These are phyloP conservation scores for Solanum stenotomum DNA, from an alignment of 257 asterid genomes.

Conservation along the genomic window DNA sequence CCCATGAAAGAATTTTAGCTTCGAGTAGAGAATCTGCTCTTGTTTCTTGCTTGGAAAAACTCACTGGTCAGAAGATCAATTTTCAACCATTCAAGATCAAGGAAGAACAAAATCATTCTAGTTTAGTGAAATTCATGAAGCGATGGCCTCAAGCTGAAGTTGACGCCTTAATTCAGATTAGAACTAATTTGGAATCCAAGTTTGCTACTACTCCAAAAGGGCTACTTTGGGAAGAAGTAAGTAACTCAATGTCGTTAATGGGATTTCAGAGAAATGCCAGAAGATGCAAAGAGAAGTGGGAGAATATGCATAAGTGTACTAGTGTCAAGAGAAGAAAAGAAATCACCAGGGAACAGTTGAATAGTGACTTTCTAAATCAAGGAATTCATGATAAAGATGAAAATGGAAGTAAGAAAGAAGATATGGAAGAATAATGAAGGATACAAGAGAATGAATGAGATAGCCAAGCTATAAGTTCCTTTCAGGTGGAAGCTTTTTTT, in stretches of 20 bases:
- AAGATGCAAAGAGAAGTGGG: conserved; percentile 70
- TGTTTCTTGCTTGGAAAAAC: conserved; percentile 44
- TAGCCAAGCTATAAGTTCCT: not conserved
- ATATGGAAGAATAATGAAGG: not conserved
- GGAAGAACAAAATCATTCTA: not conserved
- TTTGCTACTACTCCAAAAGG: conserved; percentile 3
- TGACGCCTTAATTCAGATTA: conserved; percentile 27
- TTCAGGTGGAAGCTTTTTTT: not conserved
- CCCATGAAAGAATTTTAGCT: conserved; percentile 34
- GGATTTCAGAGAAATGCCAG: conserved; percentile 40
- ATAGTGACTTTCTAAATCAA: not conserved
- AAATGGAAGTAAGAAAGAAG: not conserved
- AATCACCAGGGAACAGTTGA: conserved; percentile 18
- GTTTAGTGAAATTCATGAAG: not conserved
- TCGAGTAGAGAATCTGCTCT: conserved; percentile 36
- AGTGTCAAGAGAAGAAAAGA: conserved; percentile 38
- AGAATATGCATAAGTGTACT: conserved; percentile 41
- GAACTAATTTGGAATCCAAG: conserved; percentile 17
- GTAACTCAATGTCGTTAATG: conserved; percentile 10
- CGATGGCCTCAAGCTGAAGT: conserved; percentile 31
- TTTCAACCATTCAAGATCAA: not conserved
- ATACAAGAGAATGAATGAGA: not conserved
- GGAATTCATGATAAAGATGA: not conserved
- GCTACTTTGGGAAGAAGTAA: conserved; percentile 14
- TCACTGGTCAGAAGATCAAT: conserved; percentile 36